Base-by-base conservation (phyloP, 202 grass and related monocot genomes). In the Brachypodium distachyon region DNA sequence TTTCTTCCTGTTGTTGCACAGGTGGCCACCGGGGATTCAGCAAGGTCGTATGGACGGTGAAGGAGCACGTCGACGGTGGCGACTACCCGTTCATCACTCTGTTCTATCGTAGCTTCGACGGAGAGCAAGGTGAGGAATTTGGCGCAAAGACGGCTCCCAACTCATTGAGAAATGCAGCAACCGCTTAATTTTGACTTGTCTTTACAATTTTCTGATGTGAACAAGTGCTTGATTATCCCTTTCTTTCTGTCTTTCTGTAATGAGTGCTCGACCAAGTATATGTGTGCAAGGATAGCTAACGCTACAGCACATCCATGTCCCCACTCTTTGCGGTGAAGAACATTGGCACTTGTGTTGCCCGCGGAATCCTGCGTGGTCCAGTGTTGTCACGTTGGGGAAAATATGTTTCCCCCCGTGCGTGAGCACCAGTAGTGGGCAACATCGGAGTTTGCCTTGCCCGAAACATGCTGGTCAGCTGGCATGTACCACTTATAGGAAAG, bases 21-120 rank as follows among this genome's bases (percentile, higher is more conserved):
- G 93, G 93, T 49, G 90, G 94, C 21, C 67, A 87, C 76, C 90
- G 86, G 48, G 94, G 94, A 60, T 97, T 97, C 80, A 87, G 74
- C 61, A 80, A 87, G 79, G 94, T 91, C 6, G 58, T 91, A 3
- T 89, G 90, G 94, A 91, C 88, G 25, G 85, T 89, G 48, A 92
- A 86, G 73, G 87, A 97, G 55, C 86, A 86, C 39, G 67, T 67
- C 54, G 83, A 12, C 26, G 81, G 84, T 22, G 90, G 93, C 44
- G 73, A 74, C 61, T 77, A 57, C 27, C 93, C 90, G 0, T 82
- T 82, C 83, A 88, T 93, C 72, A 93, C 90, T 22, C 76, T 97
- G 0, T 88, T 90, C 52, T 97, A 93, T 57, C 76, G 77, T 39
- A 97, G 93, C 79, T 97, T 97, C 87, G 85, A 96, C 26, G 82